A percentile compares a stretch with the other conserved stretches of the same genome.
Evolutionary conservation across 495 filamentous ascomycete species (phyloP).

Genomic region (Stereocaulon alpinum): DNA sequence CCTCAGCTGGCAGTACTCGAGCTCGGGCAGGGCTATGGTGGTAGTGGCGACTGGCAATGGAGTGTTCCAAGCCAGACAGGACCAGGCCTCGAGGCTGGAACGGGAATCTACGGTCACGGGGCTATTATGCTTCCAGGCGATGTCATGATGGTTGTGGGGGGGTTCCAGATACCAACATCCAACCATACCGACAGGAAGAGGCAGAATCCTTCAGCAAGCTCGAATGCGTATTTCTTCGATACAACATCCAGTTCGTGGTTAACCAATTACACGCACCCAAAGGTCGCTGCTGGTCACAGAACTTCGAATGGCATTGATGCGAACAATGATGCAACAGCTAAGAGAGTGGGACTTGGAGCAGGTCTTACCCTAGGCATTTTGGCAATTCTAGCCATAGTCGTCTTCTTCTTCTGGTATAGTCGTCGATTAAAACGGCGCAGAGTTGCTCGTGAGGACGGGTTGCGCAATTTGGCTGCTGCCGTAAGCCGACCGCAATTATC

Average conservation of each 20-base stretch:
- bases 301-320: slow-evolving; percentile 3
- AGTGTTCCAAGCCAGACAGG: slow-evolving; percentile 41
- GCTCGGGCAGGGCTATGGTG: slow-evolving; percentile 59
- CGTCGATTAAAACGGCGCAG: slow-evolving; percentile 40
- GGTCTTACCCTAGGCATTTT: slow-evolving; percentile 61
- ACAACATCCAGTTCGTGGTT: slow-evolving; percentile 64
- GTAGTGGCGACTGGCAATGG: slow-evolving; percentile 65
- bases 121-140: slow-evolving; percentile 73
- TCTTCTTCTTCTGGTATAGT: slow-evolving; percentile 49
- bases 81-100: slow-evolving; percentile 34
- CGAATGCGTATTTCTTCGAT: slow-evolving; percentile 61
- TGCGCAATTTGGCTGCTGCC: slow-evolving; percentile 42
- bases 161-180: slow-evolving; percentile 54
- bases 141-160: slow-evolving; percentile 83
- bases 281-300: not conserved
- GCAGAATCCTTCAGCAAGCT: slow-evolving; percentile 30
- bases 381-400: slow-evolving; percentile 38
- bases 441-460: slow-evolving; percentile 39
- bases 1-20: slow-evolving; percentile 72
- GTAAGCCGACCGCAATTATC: slow-evolving; percentile 35
- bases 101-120: slow-evolving; percentile 76
- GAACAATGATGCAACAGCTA: slow-evolving; percentile 29
- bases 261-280: slow-evolving; percentile 54
- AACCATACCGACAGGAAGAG: slow-evolving; percentile 31
- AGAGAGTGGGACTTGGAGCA: slow-evolving; percentile 60